These are phyloP conservation scores for Arctium lappa DNA, from an alignment of 129 eudicot genomes.

Conservation along the genomic window DNA sequence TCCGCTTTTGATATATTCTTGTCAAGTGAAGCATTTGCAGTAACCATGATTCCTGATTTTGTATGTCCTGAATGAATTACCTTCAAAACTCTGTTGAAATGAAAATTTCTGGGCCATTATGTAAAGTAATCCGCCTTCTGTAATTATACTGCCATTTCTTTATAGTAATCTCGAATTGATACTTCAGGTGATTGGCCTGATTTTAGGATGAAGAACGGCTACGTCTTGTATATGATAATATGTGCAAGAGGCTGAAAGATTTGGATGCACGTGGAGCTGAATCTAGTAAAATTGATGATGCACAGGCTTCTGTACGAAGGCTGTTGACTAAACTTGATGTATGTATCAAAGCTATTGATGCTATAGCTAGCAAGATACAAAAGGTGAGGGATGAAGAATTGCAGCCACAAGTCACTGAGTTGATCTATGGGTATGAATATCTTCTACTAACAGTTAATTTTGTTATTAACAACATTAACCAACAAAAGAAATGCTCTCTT, in stretches of 20 bases:
- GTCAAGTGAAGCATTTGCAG: too few relatives aligned
- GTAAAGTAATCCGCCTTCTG: too few relatives aligned
- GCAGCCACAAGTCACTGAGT: constrained; percentile 71
- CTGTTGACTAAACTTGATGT: constrained; percentile 67
- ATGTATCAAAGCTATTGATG: constrained; percentile 63
- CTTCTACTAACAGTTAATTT: not conserved
- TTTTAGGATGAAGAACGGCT: constrained; percentile 88
- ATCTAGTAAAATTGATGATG: constrained; percentile 66
- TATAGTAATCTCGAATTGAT: constrained; percentile 18
- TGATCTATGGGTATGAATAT: constrained; percentile 73
- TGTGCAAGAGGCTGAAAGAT: constrained; percentile 57
- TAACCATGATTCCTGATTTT: too few relatives aligned
- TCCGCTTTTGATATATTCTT: too few relatives aligned
- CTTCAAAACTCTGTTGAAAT: too few relatives aligned
- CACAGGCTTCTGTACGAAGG: constrained; percentile 62
- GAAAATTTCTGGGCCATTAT: too few relatives aligned
- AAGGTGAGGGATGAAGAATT: constrained; percentile 82
- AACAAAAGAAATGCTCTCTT: too few relatives aligned
- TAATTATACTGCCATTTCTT: not conserved
- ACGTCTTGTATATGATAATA: constrained; percentile 73
- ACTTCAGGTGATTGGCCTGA: constrained; percentile 37
- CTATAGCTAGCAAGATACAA: constrained; percentile 75
- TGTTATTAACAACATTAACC: not conserved
- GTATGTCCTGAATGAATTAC: too few relatives aligned
- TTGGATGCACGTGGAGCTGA: constrained; percentile 92